Evolutionary conservation across 345 rosid species (phyloP).

Genomic region (Melaleuca quinquenervia): DNA sequence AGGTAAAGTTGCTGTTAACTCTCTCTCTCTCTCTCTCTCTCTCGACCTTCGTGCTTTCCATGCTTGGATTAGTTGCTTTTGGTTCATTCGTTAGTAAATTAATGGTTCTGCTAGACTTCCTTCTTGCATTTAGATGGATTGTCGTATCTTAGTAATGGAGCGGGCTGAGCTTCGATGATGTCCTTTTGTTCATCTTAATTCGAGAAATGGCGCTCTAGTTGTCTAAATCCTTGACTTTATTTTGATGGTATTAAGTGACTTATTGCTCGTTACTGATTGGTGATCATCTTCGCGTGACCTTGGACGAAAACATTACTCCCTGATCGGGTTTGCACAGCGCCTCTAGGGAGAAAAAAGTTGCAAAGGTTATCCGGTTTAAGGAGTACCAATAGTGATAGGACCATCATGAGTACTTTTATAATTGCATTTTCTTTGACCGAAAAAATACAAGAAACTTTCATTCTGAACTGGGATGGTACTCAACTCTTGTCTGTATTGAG

Average conservation of each 20-base stretch:
- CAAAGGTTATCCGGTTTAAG: background rate
- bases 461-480: background rate
- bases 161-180: background rate
- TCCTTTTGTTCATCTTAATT: background rate
- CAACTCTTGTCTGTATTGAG: background rate
- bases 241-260: background rate
- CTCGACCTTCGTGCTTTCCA: background rate
- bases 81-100: background rate
- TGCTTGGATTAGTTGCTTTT: background rate
- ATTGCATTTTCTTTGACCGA: background rate
- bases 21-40: background rate
- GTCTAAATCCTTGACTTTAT: background rate
- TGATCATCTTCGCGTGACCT: background rate
- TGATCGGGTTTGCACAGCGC: background rate
- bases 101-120: background rate
- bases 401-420: background rate
- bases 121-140: background rate
- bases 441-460: background rate
- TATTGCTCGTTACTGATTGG: background rate
- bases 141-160: background rate
- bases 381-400: background rate
- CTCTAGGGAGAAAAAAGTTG: background rate
- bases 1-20: slow-evolving; percentile 17
- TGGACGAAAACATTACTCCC: background rate
- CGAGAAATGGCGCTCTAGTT: background rate